These are phyloP conservation scores for Tulasnella sp. DNA, from an alignment of 768 basidiomycete species.

Conservation along the genomic window DNA sequence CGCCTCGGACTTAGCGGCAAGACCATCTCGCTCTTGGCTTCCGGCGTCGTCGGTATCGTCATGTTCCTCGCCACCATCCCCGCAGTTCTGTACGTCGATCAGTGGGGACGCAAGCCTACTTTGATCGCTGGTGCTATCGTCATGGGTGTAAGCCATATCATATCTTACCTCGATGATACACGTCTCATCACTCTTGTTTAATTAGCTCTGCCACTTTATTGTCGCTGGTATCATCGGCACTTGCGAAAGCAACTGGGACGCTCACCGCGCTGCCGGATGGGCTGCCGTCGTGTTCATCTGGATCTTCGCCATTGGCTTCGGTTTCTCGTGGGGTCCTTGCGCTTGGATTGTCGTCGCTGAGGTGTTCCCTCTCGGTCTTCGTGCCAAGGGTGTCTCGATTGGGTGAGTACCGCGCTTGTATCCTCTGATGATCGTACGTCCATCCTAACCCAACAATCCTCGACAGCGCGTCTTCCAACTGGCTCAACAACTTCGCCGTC, in stretches of 20 bases:
- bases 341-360: background rate
- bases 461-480: background rate
- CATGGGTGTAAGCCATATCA: conserved; percentile 41
- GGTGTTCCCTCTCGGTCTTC: background rate
- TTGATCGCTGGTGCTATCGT: conserved; percentile 60
- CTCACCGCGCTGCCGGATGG: background rate
- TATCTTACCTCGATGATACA: background rate
- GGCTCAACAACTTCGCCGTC: conserved; percentile 6
- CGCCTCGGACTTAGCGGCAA: conserved; percentile 35
- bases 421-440: too few relatives aligned
- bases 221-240: conserved; percentile 21
- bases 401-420: too few relatives aligned
- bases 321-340: background rate
- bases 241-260: background rate
- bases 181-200: background rate
- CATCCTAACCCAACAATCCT: too few relatives aligned
- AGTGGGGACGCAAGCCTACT: conserved; percentile 62
- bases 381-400: background rate
- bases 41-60: conserved; percentile 68
- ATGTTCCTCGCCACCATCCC: conserved; percentile 73
- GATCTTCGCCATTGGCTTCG: background rate
- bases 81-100: conserved; percentile 71
- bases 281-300: background rate
- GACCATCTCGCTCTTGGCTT: conserved; percentile 28
- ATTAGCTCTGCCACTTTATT: background rate